Evolutionary conservation across 257 asterid species (phyloP).

Genomic region (Scutellaria galericulata): DNA sequence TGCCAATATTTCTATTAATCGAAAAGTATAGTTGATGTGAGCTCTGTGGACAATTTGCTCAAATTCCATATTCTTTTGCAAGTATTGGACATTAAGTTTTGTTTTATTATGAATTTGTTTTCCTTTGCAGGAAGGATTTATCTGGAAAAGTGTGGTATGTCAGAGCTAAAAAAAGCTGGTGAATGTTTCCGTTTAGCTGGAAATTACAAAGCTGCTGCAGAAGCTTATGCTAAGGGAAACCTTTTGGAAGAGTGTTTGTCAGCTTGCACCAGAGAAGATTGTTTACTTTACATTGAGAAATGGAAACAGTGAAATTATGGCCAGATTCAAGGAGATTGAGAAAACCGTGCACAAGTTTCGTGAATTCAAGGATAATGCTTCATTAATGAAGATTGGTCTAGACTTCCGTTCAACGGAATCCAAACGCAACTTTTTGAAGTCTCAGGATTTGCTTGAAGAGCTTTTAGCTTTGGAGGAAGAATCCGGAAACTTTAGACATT

Average conservation of each 20-base stretch:
- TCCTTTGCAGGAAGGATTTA: constrained; percentile 53
- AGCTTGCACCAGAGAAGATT: too few relatives aligned
- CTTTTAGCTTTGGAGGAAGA: constrained; percentile 61
- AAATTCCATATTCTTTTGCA: too few relatives aligned
- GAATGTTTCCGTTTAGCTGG: constrained; percentile 67
- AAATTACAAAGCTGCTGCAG: constrained; percentile 45
- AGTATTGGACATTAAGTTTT: too few relatives aligned
- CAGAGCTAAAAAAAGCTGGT: constrained; percentile 56
- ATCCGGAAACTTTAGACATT: constrained; percentile 60
- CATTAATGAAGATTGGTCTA: too few relatives aligned
- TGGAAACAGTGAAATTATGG: too few relatives aligned
- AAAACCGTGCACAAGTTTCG: too few relatives aligned
- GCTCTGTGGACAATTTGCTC: too few relatives aligned
- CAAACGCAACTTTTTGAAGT: constrained; percentile 52
- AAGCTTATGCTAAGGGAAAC: constrained; percentile 51
- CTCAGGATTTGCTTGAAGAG: constrained; percentile 48
- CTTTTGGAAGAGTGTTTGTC: constrained; percentile 32
- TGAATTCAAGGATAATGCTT: too few relatives aligned
- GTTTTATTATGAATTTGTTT: too few relatives aligned
- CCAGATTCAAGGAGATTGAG: too few relatives aligned
- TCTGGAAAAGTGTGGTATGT: constrained; percentile 36
- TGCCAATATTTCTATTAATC: too few relatives aligned
- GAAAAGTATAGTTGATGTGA: not conserved
- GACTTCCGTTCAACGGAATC: constrained; percentile 47
- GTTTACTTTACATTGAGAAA: too few relatives aligned